Evolutionary conservation across 2,329 filamentous ascomycete genomes (phyloP).

Genomic region (Intubia oerlemansii): DNA sequence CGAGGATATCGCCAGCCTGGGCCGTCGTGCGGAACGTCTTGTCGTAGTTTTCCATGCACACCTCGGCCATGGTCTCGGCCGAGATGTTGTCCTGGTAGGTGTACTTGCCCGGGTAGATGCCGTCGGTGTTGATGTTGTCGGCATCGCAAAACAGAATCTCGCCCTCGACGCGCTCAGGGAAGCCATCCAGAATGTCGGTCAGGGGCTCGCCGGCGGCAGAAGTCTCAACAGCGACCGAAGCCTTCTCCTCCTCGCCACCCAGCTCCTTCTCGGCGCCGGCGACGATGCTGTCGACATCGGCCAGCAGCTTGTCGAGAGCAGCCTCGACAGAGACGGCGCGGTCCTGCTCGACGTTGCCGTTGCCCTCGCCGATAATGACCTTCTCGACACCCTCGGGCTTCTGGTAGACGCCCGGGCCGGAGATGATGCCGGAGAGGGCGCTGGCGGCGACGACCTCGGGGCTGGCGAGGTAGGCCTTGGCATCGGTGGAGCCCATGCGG

Average conservation of each 20-base stretch:
- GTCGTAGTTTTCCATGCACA: conserved; percentile 93
- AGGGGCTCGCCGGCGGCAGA: conserved; percentile 14
- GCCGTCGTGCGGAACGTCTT: conserved; percentile 41
- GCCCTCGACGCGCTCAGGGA: conserved; percentile 62
- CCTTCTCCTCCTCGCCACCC: conserved; percentile 17
- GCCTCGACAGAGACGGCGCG: conserved; percentile 28
- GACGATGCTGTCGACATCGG: conserved; percentile 43
- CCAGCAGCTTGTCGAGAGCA: conserved; percentile 49
- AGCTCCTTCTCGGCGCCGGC: conserved; percentile 23
- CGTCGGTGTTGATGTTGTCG: conserved; percentile 73
- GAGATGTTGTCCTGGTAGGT: conserved; percentile 79
- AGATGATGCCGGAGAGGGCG: conserved; percentile 50
- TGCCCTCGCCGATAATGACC: conserved; percentile 13
- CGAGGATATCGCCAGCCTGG: conserved; percentile 55
- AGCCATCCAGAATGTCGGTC: conserved; percentile 64
- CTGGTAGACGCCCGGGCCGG: conserved; percentile 61
- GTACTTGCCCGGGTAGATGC: conserved; percentile 56
- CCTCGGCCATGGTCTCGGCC: conserved; percentile 60
- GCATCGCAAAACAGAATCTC: conserved; percentile 78
- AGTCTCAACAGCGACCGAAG: conserved; percentile 16
- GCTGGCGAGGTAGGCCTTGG: conserved; percentile 69
- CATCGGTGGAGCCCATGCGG: conserved; percentile 62
- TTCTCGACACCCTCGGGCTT: conserved; percentile 16
- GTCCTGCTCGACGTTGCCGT: conserved; percentile 7
- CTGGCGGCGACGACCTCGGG: conserved; percentile 87